A percentile compares a stretch with the other conserved stretches of the same genome.
Evolutionary conservation across 345 rosid genomes (phyloP).

Genomic region (Pseudoturritis turrita): DNA sequence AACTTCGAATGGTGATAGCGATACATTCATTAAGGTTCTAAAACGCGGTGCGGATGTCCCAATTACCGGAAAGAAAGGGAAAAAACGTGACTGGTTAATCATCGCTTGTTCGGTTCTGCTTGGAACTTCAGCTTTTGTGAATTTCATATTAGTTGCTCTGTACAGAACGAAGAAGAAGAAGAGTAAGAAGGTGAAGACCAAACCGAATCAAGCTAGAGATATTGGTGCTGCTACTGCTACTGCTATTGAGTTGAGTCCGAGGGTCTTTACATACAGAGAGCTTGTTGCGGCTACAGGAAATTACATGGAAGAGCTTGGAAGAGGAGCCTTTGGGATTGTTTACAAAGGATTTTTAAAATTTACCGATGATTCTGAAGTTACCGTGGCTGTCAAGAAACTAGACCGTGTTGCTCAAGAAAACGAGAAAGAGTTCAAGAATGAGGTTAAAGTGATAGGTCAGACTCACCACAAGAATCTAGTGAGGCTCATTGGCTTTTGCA

Average conservation of each 20-base stretch:
- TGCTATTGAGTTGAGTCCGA: slow-evolving; percentile 31
- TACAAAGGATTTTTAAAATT: slow-evolving; percentile 31
- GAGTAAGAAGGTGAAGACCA: neutral
- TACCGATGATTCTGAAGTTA: slow-evolving; percentile 20
- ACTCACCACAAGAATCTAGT: slow-evolving; percentile 52
- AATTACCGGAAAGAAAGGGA: neutral
- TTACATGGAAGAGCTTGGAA: slow-evolving; percentile 40
- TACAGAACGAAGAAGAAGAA: neutral
- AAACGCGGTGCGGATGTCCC: neutral
- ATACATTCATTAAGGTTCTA: slow-evolving; percentile 36
- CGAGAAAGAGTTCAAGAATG: slow-evolving; percentile 41
- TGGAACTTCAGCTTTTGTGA: slow-evolving; percentile 18
- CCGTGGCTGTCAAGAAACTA: slow-evolving; percentile 45
- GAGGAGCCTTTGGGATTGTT: slow-evolving; percentile 43
- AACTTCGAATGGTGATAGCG: neutral
- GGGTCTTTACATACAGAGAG: slow-evolving; percentile 37
- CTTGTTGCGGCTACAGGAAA: slow-evolving; percentile 33
- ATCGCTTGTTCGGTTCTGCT: neutral
- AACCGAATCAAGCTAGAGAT: neutral
- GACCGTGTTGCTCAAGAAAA: slow-evolving; percentile 31
- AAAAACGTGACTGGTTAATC: slow-evolving; percentile 10
- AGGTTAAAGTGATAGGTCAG: slow-evolving; percentile 41
- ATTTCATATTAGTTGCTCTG: neutral
- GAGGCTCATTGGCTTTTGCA: slow-evolving; percentile 40
- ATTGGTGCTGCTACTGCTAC: neutral